A percentile compares a stretch with the other conserved stretches of the same genome.
These are phyloP conservation scores for Endothia cerciana DNA, from an alignment of 2,329 filamentous ascomycete genomes.

Conservation along the genomic window DNA sequence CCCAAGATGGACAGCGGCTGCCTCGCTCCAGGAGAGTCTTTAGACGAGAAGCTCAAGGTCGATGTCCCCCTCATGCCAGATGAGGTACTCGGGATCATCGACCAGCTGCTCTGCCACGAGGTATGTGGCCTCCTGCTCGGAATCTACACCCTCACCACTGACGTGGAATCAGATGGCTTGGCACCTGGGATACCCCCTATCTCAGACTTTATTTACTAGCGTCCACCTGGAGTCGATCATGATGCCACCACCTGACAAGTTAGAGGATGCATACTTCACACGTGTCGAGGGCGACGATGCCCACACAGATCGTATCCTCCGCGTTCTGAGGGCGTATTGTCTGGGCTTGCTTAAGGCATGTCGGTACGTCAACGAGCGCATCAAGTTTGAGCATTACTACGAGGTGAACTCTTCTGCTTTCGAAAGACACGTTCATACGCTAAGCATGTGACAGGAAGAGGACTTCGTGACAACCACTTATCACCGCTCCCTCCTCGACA, in stretches of 20 bases:
- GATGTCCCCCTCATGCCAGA: conserved; percentile 68
- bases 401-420: conserved; percentile 61
- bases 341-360: conserved; percentile 83
- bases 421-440: not conserved
- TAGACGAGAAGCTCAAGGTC: conserved; percentile 83
- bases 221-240: conserved; percentile 86
- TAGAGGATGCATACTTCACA: conserved; percentile 69
- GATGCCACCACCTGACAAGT: conserved; percentile 65
- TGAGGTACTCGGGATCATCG: conserved; percentile 90
- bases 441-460: conserved; percentile 69
- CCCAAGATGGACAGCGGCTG: conserved; percentile 98
- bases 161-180: conserved; percentile 74
- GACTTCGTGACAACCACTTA: conserved; percentile 95
- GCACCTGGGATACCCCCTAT: conserved; percentile 94
- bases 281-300: conserved; percentile 38
- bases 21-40: conserved; percentile 74
- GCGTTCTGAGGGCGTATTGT: conserved; percentile 82
- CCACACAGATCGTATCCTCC: conserved; percentile 53
- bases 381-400: conserved; percentile 85
- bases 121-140: conserved; percentile 47
- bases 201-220: conserved; percentile 92
- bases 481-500: conserved; percentile 73
- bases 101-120: conserved; percentile 88
- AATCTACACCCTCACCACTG: not conserved
- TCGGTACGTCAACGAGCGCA: conserved; percentile 74